These are phyloP conservation scores for Kickxella alabastrina DNA, from an alignment of 192 early-diverging fungal genomes.

Conservation along the genomic window DNA sequence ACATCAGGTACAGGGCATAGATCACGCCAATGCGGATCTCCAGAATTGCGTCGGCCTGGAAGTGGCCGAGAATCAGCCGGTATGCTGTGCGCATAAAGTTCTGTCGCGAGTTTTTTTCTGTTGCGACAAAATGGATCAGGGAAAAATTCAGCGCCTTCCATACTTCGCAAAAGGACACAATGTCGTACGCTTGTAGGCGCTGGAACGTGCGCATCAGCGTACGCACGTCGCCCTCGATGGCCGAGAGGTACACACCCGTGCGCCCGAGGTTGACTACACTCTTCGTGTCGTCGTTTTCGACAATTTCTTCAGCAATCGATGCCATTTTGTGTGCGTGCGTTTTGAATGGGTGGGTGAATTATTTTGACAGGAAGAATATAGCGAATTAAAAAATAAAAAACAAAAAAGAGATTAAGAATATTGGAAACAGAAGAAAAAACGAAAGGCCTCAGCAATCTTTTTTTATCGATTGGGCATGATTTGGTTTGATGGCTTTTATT, in stretches of 20 bases:
- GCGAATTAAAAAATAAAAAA: not conserved
- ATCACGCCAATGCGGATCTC: conserved; percentile 53
- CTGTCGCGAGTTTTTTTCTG: conserved; percentile 55
- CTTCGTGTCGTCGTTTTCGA: conserved; percentile 43
- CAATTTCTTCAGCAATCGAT: conserved; percentile 11
- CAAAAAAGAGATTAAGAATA: not conserved
- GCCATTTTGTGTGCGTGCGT: not conserved
- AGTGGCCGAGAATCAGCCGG: conserved; percentile 47
- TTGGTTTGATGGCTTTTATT: no score
- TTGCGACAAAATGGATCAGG: conserved; percentile 57
- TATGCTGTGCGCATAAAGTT: conserved; percentile 56
- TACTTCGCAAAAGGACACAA: conserved; percentile 48
- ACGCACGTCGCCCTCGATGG: conserved; percentile 48
- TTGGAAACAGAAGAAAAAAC: not conserved
- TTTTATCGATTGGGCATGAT: no score
- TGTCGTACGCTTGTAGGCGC: conserved; percentile 45
- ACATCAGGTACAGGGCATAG: conserved; percentile 55
- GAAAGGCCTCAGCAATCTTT: no score
- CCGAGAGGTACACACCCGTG: conserved; percentile 47
- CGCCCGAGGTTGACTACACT: conserved; percentile 46
- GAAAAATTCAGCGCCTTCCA: conserved; percentile 57
- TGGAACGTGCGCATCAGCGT: conserved; percentile 52
- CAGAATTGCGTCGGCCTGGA: conserved; percentile 32
- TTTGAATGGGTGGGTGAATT: not conserved
- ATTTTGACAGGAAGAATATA: not conserved